Percentiles rank a stretch among this genome's conserved stretches.
Conservation (phyloP, 345 rosid species). For the Geranium brycei region DNA sequence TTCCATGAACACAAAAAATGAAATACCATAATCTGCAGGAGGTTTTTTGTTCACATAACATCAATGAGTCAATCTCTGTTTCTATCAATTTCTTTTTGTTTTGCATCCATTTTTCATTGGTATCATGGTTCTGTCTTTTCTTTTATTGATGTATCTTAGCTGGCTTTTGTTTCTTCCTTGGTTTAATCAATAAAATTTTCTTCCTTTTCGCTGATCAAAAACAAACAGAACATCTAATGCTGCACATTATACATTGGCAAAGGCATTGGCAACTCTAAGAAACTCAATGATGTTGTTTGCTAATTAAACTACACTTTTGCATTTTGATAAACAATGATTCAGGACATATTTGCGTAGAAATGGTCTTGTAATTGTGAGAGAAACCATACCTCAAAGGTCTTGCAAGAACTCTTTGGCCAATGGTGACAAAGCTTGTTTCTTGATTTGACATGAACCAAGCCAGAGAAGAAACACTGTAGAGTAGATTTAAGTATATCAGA, state of each 20-base stretch:
- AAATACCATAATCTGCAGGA: too few relatives aligned
- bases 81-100: too few relatives aligned
- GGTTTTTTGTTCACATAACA: neutral
- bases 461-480: slow-evolving; percentile 82
- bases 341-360: neutral
- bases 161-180: too few relatives aligned
- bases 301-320: neutral
- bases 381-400: slow-evolving; percentile 73
- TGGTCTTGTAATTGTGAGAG: neutral
- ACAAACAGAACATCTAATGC: too few relatives aligned
- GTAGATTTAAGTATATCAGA: slow-evolving; percentile 13
- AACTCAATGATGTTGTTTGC: neutral
- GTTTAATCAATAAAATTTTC: too few relatives aligned
- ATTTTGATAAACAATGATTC: neutral
- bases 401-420: slow-evolving; percentile 97
- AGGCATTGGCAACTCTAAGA: neutral
- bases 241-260: neutral
- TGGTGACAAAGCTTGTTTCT: slow-evolving; percentile 90
- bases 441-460: slow-evolving; percentile 99
- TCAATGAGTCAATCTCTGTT: too few relatives aligned
- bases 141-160: too few relatives aligned
- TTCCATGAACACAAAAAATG: too few relatives aligned
- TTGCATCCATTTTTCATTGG: too few relatives aligned
- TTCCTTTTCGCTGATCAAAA: too few relatives aligned
- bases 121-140: too few relatives aligned